Evolutionary conservation across 2,329 filamentous ascomycete species (phyloP).

Genomic region (Fusarium sp.): DNA sequence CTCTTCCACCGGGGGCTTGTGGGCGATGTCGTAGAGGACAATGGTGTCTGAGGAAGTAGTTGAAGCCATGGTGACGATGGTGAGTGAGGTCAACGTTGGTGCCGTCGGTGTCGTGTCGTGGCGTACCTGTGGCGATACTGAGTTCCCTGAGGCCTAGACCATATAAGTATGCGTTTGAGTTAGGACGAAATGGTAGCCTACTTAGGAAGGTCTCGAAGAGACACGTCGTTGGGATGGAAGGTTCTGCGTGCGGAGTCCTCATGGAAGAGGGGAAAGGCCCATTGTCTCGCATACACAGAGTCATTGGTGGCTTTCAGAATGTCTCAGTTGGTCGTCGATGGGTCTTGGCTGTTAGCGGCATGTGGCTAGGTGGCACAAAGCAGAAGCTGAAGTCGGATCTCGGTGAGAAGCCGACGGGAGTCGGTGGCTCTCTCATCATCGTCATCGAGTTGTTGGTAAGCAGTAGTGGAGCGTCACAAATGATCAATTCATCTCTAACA

Average conservation of each 20-base stretch:
- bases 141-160: neutral
- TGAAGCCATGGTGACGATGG: neutral
- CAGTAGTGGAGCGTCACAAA: too few relatives aligned
- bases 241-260: neutral
- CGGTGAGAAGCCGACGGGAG: neutral
- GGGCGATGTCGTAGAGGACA: constrained; percentile 57
- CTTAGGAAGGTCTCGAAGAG: neutral
- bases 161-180: neutral
- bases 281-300: neutral
- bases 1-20: constrained; percentile 45
- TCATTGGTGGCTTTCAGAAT: neutral
- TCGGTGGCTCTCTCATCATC: neutral
- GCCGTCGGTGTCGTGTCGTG: neutral
- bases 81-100: neutral
- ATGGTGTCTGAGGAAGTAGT: constrained; percentile 28
- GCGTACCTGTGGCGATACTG: neutral
- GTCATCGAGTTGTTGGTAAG: neutral
- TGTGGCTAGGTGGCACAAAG: neutral
- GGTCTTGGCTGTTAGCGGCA: neutral
- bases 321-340: neutral
- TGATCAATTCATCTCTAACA: neutral
- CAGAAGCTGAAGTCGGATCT: neutral
- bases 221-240: neutral
- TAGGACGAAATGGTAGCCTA: neutral
- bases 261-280: neutral